These are phyloP conservation scores for Castanea crenata DNA, from an alignment of 306 rosid genomes.

Conservation along the genomic window DNA sequence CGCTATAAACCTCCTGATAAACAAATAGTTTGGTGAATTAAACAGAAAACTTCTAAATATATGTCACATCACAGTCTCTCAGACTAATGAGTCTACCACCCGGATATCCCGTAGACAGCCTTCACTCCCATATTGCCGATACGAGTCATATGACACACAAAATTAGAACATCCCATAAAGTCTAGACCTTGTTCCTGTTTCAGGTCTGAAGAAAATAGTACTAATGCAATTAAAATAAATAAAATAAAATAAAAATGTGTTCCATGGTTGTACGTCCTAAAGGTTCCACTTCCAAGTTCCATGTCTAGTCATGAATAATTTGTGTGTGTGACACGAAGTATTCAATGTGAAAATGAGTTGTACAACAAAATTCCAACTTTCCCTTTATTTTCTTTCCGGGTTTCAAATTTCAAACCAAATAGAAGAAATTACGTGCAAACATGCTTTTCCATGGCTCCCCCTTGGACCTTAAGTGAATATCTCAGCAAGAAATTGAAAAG, in stretches of 20 bases:
- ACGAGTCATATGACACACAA: not conserved
- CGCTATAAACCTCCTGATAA: too few relatives aligned
- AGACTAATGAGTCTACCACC: too few relatives aligned
- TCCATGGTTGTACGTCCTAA: not conserved
- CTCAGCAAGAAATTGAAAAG: too few relatives aligned
- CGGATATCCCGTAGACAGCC: too few relatives aligned
- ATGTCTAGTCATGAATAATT: too few relatives aligned
- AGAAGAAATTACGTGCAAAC: not conserved
- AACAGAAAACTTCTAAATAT: too few relatives aligned
- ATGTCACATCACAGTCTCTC: too few relatives aligned
- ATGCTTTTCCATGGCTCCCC: not conserved
- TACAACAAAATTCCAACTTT: not conserved
- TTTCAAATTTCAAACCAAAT: not conserved
- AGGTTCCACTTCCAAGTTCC: not conserved
- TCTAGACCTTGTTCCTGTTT: not conserved
- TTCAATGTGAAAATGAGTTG: not conserved
- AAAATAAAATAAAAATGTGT: too few relatives aligned
- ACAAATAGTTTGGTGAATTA: too few relatives aligned
- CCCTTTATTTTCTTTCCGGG: not conserved
- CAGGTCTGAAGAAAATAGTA: not conserved
- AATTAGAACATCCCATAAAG: not conserved
- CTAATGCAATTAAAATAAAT: too few relatives aligned
- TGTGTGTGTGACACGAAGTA: not conserved
- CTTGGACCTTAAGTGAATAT: too few relatives aligned
- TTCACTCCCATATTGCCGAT: not conserved